phyloP scores from a whole-genome alignment of 257 asterid genomes.

The Gentiana straminea region DNA sequence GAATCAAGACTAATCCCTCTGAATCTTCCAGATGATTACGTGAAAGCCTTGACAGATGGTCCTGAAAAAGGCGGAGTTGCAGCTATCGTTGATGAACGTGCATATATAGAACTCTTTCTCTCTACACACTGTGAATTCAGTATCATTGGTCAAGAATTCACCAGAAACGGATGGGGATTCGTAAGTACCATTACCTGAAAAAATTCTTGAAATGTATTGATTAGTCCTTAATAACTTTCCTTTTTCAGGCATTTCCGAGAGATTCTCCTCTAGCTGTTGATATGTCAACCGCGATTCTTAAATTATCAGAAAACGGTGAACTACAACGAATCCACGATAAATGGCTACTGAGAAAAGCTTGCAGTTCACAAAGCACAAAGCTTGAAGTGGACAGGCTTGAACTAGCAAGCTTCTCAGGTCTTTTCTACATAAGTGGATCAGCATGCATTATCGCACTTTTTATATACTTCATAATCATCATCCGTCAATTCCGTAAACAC shows the following conservation, averaged over 20 bases:
- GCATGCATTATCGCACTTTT: constrained; percentile 37
- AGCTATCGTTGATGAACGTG: constrained; percentile 52
- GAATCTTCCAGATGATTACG: constrained; percentile 45
- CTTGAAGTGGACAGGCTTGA: constrained; percentile 36
- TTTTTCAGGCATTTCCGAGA: constrained; percentile 36
- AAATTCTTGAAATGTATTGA: neutral
- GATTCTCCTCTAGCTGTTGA: constrained; percentile 48
- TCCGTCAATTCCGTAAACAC: constrained; percentile 20
- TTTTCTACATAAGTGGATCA: constrained; percentile 31
- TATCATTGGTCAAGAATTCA: constrained; percentile 51
- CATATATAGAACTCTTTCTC: constrained; percentile 49
- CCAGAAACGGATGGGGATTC: constrained; percentile 60
- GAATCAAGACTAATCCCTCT: constrained; percentile 50
- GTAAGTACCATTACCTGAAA: constrained; percentile 24
- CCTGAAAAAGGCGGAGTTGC: constrained; percentile 46
- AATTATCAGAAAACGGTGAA: constrained; percentile 45
- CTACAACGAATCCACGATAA: constrained; percentile 49
- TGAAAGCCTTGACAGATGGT: constrained; percentile 33
- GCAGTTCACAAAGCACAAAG: constrained; percentile 37
- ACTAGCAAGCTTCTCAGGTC: constrained; percentile 35
- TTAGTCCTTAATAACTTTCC: neutral
- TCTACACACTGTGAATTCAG: constrained; percentile 39
- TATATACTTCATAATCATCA: constrained; percentile 19
- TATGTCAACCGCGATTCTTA: constrained; percentile 49
- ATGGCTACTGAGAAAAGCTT: constrained; percentile 41